Percentiles rank a stretch among this genome's conserved stretches.
Evolutionary conservation across 352 stramenopile genomes (phyloP).

Genomic region (Pythium pyrilobum): DNA sequence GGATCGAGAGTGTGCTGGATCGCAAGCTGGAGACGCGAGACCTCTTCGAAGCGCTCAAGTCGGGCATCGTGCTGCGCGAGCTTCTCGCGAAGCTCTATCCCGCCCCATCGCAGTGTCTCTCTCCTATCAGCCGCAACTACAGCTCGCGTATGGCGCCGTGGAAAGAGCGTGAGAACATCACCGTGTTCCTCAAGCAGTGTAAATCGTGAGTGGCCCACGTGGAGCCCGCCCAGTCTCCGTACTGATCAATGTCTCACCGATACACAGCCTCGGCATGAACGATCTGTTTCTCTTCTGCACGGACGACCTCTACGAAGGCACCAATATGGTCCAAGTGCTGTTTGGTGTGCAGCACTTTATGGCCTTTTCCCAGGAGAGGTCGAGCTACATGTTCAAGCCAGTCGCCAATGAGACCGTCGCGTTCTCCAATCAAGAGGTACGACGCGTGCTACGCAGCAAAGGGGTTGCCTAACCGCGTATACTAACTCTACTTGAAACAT

Average conservation of each 20-base stretch:
- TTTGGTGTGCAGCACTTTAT: constrained; percentile 79
- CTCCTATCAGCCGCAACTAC: constrained; percentile 75
- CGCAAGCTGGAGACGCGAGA: constrained; percentile 45
- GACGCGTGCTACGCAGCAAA: too few relatives aligned
- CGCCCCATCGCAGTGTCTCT: constrained; percentile 34
- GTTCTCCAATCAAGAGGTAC: constrained; percentile 69
- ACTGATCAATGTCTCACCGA: not conserved
- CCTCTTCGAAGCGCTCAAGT: constrained; percentile 63
- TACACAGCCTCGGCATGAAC: constrained; percentile 67
- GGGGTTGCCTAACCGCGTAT: not conserved
- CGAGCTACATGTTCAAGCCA: constrained; percentile 37
- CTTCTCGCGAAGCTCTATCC: constrained; percentile 62
- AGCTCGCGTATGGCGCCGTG: constrained; percentile 64
- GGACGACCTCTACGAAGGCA: constrained; percentile 80
- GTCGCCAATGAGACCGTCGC: constrained; percentile 32
- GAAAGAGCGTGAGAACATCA: constrained; percentile 85
- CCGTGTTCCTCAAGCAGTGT: constrained; percentile 76
- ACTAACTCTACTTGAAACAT: not conserved
- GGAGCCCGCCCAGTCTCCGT: too few relatives aligned
- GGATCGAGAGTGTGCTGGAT: constrained; percentile 67
- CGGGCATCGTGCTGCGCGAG: constrained; percentile 71
- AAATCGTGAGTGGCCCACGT: constrained; percentile 66
- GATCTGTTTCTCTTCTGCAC: constrained; percentile 80
- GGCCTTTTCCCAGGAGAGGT: constrained; percentile 49
- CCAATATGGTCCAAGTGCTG: constrained; percentile 80